Percentiles rank a stretch among this genome's conserved stretches.
Conservation (phyloP, 768 basidiomycete species). For the Crassisporium funariophilum region DNA sequence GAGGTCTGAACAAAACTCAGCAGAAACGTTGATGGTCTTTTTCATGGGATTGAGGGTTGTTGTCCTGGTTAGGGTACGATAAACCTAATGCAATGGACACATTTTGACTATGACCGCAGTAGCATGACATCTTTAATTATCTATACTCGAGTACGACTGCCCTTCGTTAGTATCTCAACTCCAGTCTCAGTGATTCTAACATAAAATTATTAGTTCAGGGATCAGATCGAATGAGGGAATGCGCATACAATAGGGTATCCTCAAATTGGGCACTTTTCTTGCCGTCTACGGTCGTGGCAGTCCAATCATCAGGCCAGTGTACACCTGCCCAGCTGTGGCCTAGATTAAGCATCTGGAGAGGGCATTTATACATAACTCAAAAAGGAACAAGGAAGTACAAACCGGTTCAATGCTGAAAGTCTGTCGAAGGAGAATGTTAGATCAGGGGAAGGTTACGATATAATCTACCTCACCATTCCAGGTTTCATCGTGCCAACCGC, state of each 20-base stretch:
- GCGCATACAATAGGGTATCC: slow-evolving; percentile 87
- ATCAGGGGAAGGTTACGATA: slow-evolving; percentile 1
- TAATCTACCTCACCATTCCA: slow-evolving; percentile 70
- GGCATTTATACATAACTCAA: slow-evolving; percentile 10
- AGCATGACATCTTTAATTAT: too few species aligned
- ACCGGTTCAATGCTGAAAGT: slow-evolving; percentile 83
- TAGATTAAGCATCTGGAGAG: slow-evolving; percentile 84
- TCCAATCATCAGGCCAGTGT: slow-evolving; percentile 97
- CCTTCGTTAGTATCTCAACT: slow-evolving; percentile 82
- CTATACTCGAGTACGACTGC: too few species aligned
- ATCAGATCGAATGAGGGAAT: background rate
- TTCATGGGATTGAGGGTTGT: too few species aligned
- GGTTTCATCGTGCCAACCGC: slow-evolving; percentile 91
- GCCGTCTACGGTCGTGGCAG: slow-evolving; percentile 90
- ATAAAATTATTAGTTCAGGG: slow-evolving; percentile 1
- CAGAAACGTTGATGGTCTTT: background rate
- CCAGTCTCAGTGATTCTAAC: slow-evolving; percentile 88
- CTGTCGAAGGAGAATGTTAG: slow-evolving; percentile 27
- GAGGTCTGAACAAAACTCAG: slow-evolving; percentile 1
- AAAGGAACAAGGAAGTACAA: slow-evolving; percentile 9
- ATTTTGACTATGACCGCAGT: background rate
- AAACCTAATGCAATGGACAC: slow-evolving; percentile 2
- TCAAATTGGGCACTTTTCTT: slow-evolving; percentile 95
- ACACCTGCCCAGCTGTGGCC: slow-evolving; percentile 75
- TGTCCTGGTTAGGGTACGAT: too few species aligned